These are phyloP conservation scores for Penicillium daleae DNA, from an alignment of 495 filamentous ascomycete genomes.

Conservation along the genomic window DNA sequence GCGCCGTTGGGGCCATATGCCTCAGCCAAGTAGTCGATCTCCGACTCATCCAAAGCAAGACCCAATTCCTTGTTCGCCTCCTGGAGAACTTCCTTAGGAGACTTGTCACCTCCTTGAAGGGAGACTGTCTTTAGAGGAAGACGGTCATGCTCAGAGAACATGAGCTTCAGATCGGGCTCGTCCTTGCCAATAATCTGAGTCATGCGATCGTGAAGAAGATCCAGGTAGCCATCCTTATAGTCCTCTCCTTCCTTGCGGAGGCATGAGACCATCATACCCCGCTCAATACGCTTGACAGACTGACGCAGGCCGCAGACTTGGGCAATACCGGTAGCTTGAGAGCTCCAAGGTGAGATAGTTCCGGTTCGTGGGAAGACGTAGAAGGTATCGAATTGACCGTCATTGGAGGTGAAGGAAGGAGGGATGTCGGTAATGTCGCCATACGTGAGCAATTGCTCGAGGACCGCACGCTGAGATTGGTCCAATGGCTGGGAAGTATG, in stretches of 20 bases:
- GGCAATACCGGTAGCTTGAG: slow-evolving; percentile 90
- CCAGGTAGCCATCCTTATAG: slow-evolving; percentile 61
- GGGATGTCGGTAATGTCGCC: slow-evolving; percentile 58
- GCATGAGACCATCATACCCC: slow-evolving; percentile 74
- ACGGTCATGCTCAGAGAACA: slow-evolving; percentile 80
- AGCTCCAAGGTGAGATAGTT: slow-evolving; percentile 96
- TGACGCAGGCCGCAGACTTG: slow-evolving; percentile 83
- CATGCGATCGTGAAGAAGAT: slow-evolving; percentile 89
- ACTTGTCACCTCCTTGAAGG: slow-evolving; percentile 62
- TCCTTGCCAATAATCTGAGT: slow-evolving; percentile 72
- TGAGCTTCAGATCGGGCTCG: slow-evolving; percentile 66
- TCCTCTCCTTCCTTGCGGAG: slow-evolving; percentile 37
- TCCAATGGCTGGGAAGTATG: slow-evolving; percentile 45
- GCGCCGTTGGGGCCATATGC: slow-evolving; percentile 75
- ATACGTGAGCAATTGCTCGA: slow-evolving; percentile 66
- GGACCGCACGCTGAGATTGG: slow-evolving; percentile 46
- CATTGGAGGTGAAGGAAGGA: slow-evolving; percentile 45
- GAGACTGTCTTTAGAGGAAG: slow-evolving; percentile 72
- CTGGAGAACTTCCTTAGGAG: slow-evolving; percentile 72
- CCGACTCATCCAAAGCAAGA: slow-evolving; percentile 81
- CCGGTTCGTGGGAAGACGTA: slow-evolving; percentile 77
- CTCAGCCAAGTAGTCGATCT: slow-evolving; percentile 91
- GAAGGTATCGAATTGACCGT: slow-evolving; percentile 54
- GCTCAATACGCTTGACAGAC: slow-evolving; percentile 80
- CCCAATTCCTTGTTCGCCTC: slow-evolving; percentile 82